Evolutionary conservation across 139 green algal species (phyloP).

Genomic region (Diplosphaera chodatii): DNA sequence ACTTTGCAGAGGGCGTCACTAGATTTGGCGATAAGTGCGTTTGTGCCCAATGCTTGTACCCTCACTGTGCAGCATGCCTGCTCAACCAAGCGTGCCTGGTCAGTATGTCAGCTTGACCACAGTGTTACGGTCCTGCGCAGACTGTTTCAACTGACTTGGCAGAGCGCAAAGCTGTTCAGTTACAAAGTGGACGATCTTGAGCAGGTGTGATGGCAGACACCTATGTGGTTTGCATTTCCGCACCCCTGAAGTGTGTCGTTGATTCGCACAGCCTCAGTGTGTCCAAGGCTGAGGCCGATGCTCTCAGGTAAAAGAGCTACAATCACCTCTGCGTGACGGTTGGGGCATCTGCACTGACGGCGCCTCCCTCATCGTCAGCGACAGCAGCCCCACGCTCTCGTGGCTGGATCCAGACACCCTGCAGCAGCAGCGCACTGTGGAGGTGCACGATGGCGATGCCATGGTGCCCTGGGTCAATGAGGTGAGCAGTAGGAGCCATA

Average conservation of each 20-base stretch:
- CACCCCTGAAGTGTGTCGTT: too few species aligned
- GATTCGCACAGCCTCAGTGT: too few species aligned
- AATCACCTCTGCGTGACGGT: constrained; percentile 66
- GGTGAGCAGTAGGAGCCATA: constrained; percentile 32
- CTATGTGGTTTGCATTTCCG: too few species aligned
- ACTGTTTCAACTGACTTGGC: constrained; percentile 77
- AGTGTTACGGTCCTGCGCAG: constrained; percentile 18
- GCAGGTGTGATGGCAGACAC: too few species aligned
- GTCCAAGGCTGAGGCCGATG: too few species aligned
- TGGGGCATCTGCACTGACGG: constrained; percentile 77
- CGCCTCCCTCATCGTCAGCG: constrained; percentile 55
- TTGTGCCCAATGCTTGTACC: too few species aligned
- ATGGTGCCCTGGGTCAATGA: constrained; percentile 57
- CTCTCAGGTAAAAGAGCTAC: neutral
- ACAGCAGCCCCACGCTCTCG: constrained; percentile 53
- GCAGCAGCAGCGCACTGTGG: constrained; percentile 8
- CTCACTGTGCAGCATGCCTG: too few species aligned
- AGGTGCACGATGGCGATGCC: constrained; percentile 19
- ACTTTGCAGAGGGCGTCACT: constrained; percentile 78
- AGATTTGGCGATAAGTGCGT: constrained; percentile 37
- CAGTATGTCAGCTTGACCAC: too few species aligned
- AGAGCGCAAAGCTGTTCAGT: constrained; percentile 18
- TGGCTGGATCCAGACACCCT: constrained; percentile 56
- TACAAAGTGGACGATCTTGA: constrained; percentile 35
- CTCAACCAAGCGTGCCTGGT: too few species aligned